Evolutionary conservation across 2,329 filamentous ascomycete genomes (phyloP), one percentile per base, ranked within the genome.

Genomic region (Leptographium wingfieldii): DNA sequence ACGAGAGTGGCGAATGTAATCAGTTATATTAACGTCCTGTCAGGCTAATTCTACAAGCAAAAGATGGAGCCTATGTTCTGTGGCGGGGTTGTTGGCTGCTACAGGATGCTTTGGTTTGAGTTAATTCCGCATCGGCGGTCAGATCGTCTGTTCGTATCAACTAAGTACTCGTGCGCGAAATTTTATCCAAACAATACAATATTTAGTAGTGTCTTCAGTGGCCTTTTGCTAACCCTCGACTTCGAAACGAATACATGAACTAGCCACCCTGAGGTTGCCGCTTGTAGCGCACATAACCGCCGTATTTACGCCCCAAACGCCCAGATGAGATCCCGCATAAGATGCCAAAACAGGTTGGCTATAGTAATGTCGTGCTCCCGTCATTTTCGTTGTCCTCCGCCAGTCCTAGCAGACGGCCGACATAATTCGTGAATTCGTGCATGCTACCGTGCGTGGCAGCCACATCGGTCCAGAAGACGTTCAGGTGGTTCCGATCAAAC

Each of bases 401-500:
- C 19, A 61, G 16, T 10, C 55, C 59, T 29, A 55, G 52, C 5
- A 61, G 31, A 12, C 31, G 33, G 11, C 40, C 56, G 19, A 51
- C 25, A 22, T 55, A 51, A 3, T n/a, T 33, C 7, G 43, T 56
- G 11, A 40, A 33, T 6, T 59, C 58, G 38, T 31, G n/a, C 9
- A 54, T 35, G 16, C 10, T n/a, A 19, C 52, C 40, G 25, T 40
- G 53, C 1, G 27, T 46, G 16, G 48, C 19, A 4, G 49, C 55
- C 19, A 60, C 46, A 29, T 60, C 59, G 12, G 25, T 38, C 33
- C 46, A 60, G 22, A 57, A 60, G 25, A 46, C 16, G 19, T 35
- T 27, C 19, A 53, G 31, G 6, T 64, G 61, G n/a, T 56, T 48
- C 35, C 11, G 46, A 31, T 61, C 38, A 31, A 62, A 48, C 9